phyloP scores from a whole-genome alignment of 306 rosid species.

The apple (Malus domestica) region DNA sequence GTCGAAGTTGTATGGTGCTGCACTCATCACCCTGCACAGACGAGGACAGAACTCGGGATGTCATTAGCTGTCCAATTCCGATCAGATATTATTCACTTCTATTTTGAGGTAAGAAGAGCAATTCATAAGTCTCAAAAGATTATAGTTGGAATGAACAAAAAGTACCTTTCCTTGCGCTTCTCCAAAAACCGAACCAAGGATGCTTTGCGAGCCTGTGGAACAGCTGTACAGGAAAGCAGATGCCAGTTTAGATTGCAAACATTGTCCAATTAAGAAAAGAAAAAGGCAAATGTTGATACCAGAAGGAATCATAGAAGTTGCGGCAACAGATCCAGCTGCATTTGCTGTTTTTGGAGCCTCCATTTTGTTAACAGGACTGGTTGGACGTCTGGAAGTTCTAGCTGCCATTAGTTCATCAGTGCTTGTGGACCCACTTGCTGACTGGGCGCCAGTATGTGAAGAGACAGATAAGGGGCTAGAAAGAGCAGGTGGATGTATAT shows the following conservation, averaged over 20 bases:
- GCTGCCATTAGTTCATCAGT: slow-evolving; percentile 61
- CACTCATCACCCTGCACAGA: slow-evolving; percentile 62
- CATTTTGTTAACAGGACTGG: slow-evolving; percentile 43
- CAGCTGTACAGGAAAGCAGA: slow-evolving; percentile 23
- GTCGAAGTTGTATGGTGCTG: slow-evolving; percentile 61
- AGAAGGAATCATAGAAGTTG: slow-evolving; percentile 52
- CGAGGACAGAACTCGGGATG: slow-evolving; percentile 5
- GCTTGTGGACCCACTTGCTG: slow-evolving; percentile 73
- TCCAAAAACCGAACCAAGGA: slow-evolving; percentile 82
- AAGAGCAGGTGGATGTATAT: slow-evolving; percentile 36
- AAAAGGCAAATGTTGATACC: slow-evolving; percentile 30
- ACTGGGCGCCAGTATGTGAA: slow-evolving; percentile 57
- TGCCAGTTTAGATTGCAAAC: not conserved
- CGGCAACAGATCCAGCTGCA: slow-evolving; percentile 25
- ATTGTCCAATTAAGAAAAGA: not conserved
- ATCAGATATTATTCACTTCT: not conserved
- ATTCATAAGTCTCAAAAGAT: not conserved
- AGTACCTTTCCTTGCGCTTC: slow-evolving; percentile 36
- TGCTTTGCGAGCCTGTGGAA: slow-evolving; percentile 93
- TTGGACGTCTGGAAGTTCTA: slow-evolving; percentile 40
- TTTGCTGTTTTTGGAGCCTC: slow-evolving; percentile 47
- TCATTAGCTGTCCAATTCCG: not conserved
- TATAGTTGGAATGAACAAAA: not conserved
- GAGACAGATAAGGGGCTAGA: slow-evolving; percentile 80
- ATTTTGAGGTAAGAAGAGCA: not conserved